Evolutionary conservation across 2,329 filamentous ascomycete genomes (phyloP).

Genomic region (Penicillium crustosum): DNA sequence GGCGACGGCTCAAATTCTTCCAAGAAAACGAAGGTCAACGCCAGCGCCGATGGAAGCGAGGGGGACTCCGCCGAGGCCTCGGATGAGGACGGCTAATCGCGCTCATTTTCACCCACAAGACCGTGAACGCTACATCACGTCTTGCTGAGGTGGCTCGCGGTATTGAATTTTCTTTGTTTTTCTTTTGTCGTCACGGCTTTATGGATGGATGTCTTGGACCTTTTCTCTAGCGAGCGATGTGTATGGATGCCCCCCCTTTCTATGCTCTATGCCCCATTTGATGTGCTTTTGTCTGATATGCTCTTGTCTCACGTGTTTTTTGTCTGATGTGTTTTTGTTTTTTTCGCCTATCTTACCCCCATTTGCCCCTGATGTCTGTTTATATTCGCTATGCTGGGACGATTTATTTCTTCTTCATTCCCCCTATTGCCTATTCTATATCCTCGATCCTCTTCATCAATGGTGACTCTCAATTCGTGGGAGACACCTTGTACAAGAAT

Average conservation of each 20-base stretch:
- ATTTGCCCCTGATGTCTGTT: constrained; percentile 18
- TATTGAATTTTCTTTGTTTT: constrained; percentile 20
- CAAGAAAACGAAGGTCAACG: constrained; percentile 56
- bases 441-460: constrained; percentile 3
- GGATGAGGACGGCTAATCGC: constrained; percentile 50
- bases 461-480: constrained; percentile 15
- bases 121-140: neutral
- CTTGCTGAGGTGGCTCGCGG: constrained; percentile 10
- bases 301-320: constrained; percentile 11
- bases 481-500: constrained; percentile 30
- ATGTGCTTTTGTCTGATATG: constrained; percentile 12
- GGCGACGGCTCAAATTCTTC: constrained; percentile 43
- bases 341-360: constrained; percentile 15
- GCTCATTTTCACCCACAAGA: neutral
- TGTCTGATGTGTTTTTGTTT: constrained; percentile 16
- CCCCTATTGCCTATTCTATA: constrained; percentile 6
- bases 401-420: constrained; percentile 12
- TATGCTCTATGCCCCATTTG: constrained; percentile 22
- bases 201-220: constrained; percentile 33
- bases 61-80: constrained; percentile 49
- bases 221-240: constrained; percentile 39
- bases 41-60: constrained; percentile 54
- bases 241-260: constrained; percentile 26
- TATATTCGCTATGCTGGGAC: constrained; percentile 18
- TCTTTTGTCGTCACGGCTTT: constrained; percentile 30